Evolutionary conservation across 208 protist species (phyloP).

Genomic region (Trypanosomatidae sp.): DNA sequence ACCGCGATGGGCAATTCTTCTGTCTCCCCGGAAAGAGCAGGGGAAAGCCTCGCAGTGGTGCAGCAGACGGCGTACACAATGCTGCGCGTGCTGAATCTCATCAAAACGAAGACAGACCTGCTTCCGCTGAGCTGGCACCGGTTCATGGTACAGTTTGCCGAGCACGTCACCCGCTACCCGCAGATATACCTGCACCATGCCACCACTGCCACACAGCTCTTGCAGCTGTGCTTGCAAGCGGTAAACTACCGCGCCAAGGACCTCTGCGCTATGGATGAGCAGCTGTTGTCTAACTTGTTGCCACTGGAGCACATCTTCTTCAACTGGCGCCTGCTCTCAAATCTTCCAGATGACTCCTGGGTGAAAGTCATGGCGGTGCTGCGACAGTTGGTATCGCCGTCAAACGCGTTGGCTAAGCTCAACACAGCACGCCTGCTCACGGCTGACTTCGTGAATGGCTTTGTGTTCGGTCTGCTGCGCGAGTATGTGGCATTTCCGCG

Average conservation of each 20-base stretch:
- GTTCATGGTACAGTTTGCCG: conserved; percentile 35
- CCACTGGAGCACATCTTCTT: conserved; percentile 59
- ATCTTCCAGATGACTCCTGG: conserved; percentile 31
- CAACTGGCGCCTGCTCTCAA: conserved; percentile 50
- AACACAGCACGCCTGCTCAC: conserved; percentile 52
- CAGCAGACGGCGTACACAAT: conserved; percentile 19
- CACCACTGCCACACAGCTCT: conserved; percentile 20
- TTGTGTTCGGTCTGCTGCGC: conserved; percentile 59
- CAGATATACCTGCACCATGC: conserved; percentile 31
- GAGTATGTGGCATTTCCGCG: conserved; percentile 40
- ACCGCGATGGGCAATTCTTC: not conserved
- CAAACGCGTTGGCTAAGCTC: conserved; percentile 37
- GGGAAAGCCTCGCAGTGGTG: not conserved
- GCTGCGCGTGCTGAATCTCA: conserved; percentile 31
- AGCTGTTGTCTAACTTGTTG: conserved; percentile 15
- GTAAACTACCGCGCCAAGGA: conserved; percentile 14
- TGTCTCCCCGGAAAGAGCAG: not conserved
- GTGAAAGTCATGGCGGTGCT: conserved; percentile 24
- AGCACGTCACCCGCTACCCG: conserved; percentile 30
- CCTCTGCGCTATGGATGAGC: conserved; percentile 4
- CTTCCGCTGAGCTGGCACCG: conserved; percentile 34
- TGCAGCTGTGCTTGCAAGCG: conserved; percentile 23
- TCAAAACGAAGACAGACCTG: conserved; percentile 35
- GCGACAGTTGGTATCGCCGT: conserved; percentile 30
- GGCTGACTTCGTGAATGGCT: conserved; percentile 64